Percentiles rank a stretch among this genome's conserved stretches.
Conservation (phyloP, 202 grass and related monocot genomes). For the Panicum virgatum region DNA sequence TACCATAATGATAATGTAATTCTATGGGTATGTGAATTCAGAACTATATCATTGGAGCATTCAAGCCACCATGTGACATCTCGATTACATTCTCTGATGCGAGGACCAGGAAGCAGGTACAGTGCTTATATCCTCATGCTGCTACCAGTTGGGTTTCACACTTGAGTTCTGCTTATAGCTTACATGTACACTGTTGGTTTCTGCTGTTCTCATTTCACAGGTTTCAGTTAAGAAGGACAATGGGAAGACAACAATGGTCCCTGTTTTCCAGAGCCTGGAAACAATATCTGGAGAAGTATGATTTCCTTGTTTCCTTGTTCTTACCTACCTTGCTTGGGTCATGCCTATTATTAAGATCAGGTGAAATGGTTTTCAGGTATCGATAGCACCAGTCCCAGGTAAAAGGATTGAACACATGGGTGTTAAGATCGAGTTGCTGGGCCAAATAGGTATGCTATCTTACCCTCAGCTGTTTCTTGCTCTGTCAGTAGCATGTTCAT, state of each 20-base stretch:
- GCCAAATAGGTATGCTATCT: conserved; percentile 68
- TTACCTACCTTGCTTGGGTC: neutral
- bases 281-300: conserved; percentile 67
- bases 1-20: neutral
- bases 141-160: neutral
- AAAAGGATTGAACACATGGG: conserved; percentile 82
- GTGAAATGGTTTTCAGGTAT: conserved; percentile 55
- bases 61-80: conserved; percentile 79
- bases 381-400: conserved; percentile 66
- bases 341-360: neutral
- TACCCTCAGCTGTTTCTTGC: neutral
- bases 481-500: neutral
- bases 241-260: conserved; percentile 68
- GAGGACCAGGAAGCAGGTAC: conserved; percentile 68
- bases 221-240: conserved; percentile 79
- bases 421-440: conserved; percentile 83
- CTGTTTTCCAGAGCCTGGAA: conserved; percentile 81
- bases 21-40: conserved; percentile 8
- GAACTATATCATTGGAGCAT: conserved; percentile 90
- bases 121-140: neutral
- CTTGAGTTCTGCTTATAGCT: neutral
- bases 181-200: neutral
- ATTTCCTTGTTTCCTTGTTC: neutral
- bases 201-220: conserved; percentile 14
- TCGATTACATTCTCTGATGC: conserved; percentile 72